Percentiles rank a stretch among this genome's conserved stretches.
These are phyloP conservation scores for Nematodospora valgi DNA, from an alignment of 805 yeast genomes.

Conservation along the genomic window DNA sequence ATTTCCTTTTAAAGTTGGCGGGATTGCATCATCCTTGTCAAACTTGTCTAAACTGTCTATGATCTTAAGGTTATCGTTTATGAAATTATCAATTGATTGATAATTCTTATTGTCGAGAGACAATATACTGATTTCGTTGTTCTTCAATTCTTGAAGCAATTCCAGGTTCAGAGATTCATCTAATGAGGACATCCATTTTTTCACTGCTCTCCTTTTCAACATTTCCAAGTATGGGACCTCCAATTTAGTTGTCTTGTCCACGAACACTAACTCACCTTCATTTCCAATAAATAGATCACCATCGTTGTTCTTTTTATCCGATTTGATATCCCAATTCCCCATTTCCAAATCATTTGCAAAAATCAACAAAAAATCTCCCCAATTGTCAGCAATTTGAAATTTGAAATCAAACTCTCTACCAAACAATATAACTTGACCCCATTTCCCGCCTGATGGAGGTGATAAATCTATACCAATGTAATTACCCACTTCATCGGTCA, in stretches of 20 bases:
- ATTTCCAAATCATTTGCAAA: conserved; percentile 85
- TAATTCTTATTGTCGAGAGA: conserved; percentile 16
- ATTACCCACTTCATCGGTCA: conserved; percentile 87
- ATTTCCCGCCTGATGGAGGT: conserved; percentile 61
- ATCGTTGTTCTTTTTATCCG: conserved; percentile 42
- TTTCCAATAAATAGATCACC: conserved; percentile 62
- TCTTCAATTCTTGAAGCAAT: conserved; percentile 18
- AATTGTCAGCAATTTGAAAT: conserved; percentile 78
- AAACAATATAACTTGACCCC: conserved; percentile 90
- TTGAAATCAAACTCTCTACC: conserved; percentile 94
- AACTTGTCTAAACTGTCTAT: too few species aligned
- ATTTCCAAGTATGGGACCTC: conserved; percentile 42
- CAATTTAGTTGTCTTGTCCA: conserved; percentile 53
- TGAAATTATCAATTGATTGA: conserved; percentile 27
- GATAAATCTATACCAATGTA: conserved; percentile 83
- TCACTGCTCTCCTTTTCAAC: conserved; percentile 28
- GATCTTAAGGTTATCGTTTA: conserved; percentile 25
- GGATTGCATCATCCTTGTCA: conserved; percentile 4
- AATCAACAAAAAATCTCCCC: conserved; percentile 82
- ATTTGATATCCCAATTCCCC: conserved; percentile 74
- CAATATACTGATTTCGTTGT: conserved; percentile 18
- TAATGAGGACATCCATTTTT: conserved; percentile 30
- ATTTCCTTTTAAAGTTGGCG: neutral
- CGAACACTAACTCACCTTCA: conserved; percentile 70
- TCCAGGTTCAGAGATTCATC: conserved; percentile 11